These are phyloP conservation scores for Helicostylum pulchrum DNA, from an alignment of 192 early-diverging fungal species.

Conservation along the genomic window DNA sequence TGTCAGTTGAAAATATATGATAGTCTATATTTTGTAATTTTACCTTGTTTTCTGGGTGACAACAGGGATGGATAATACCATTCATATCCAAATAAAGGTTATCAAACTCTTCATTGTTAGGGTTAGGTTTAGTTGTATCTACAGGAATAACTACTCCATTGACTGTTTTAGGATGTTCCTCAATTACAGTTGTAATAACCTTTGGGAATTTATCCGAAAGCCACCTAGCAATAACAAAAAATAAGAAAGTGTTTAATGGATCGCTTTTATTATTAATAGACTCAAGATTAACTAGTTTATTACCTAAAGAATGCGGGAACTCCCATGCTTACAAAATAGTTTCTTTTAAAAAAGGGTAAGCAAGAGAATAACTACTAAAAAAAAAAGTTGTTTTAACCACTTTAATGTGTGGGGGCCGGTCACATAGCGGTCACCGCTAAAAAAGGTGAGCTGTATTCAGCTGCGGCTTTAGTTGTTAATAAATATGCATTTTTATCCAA, in stretches of 20 bases:
- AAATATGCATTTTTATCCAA: too few relatives aligned
- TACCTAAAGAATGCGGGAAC: conserved; percentile 76
- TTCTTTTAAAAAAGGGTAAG: neutral
- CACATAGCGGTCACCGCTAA: too few relatives aligned
- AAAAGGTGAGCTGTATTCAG: too few relatives aligned
- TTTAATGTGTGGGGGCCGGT: too few relatives aligned
- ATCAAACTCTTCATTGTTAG: conserved; percentile 89
- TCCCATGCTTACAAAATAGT: conserved; percentile 56
- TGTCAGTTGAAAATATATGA: neutral
- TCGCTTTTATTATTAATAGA: neutral
- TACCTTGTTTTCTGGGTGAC: conserved; percentile 74
- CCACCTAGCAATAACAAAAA: conserved; percentile 49
- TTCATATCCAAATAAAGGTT: conserved; percentile 99
- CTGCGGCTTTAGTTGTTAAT: too few relatives aligned
- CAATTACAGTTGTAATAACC: conserved; percentile 64
- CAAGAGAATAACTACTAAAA: too few relatives aligned
- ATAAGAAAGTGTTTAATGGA: neutral
- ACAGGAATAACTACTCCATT: conserved; percentile 80
- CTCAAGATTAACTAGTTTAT: conserved; percentile 2
- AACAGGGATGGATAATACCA: conserved; percentile 88
- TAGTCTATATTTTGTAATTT: neutral
- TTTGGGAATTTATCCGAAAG: conserved; percentile 73
- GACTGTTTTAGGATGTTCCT: conserved; percentile 65
- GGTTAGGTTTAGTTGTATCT: conserved; percentile 85
- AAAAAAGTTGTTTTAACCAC: too few relatives aligned